A percentile compares a stretch with the other conserved stretches of the same genome.
Conservation (phyloP, 805 yeast genomes). For the Saccharomycopsis selenospora region DNA sequence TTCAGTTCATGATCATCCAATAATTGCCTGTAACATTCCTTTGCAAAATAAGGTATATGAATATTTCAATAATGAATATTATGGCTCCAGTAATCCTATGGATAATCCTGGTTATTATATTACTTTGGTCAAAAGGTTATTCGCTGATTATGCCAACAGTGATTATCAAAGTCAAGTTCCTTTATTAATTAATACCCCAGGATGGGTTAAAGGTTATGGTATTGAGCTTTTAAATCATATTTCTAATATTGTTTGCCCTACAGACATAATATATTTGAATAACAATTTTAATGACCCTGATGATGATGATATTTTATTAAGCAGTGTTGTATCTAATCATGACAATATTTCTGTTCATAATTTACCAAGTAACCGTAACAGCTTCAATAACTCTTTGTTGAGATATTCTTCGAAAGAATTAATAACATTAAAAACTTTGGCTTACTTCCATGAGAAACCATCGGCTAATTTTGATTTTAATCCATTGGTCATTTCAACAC, state of each 20-base stretch:
- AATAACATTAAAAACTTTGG: constrained; percentile 10
- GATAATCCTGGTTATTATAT: constrained; percentile 30
- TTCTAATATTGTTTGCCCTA: constrained; percentile 28
- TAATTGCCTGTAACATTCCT: constrained; percentile 24
- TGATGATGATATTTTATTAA: not conserved
- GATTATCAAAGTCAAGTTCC: constrained; percentile 22
- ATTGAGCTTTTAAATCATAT: constrained; percentile 32
- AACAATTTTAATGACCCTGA: not conserved
- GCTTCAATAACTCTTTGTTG: not conserved
- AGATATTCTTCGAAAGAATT: constrained; percentile 17
- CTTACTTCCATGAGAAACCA: constrained; percentile 12
- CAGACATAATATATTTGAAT: constrained; percentile 28
- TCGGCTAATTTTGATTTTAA: constrained; percentile 6
- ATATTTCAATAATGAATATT: constrained; percentile 25
- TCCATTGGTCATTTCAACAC: constrained; percentile 9
- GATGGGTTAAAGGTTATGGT: constrained; percentile 41
- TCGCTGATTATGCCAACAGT: constrained; percentile 17
- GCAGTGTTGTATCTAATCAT: not conserved
- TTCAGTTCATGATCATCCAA: constrained; percentile 26
- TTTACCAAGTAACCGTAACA: not conserved
- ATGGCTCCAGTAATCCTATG: constrained; percentile 34
- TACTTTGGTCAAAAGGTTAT: constrained; percentile 26
- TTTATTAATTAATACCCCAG: constrained; percentile 33
- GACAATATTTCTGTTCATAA: not conserved
- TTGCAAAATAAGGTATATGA: constrained; percentile 4